These are phyloP conservation scores for Cryptococcus deneoformans DNA, from an alignment of 1,284 basidiomycete species.

Conservation along the genomic window DNA sequence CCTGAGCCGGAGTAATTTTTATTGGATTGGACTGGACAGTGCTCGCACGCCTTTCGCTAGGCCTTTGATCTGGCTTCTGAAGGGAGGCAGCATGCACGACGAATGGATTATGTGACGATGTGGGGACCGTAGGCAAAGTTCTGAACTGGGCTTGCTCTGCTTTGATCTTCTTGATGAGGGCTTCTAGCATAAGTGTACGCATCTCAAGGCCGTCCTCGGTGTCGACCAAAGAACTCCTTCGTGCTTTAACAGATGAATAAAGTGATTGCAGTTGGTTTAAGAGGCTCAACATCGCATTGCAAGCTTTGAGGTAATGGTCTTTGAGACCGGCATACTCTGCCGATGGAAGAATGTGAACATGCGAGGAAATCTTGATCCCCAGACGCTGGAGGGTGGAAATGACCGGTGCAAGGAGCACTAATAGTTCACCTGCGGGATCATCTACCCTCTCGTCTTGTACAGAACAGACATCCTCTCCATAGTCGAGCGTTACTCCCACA, in stretches of 20 bases:
- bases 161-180: conserved; percentile 28
- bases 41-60: neutral
- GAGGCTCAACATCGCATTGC: neutral
- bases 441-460: neutral
- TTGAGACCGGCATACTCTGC: neutral
- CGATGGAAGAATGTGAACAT: neutral
- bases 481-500: neutral
- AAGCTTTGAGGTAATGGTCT: neutral
- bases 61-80: neutral
- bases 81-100: conserved; percentile 18
- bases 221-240: neutral
- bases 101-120: conserved; percentile 19
- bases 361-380: neutral
- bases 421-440: neutral
- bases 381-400: conserved; percentile 4
- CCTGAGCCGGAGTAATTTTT: neutral
- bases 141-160: conserved; percentile 11
- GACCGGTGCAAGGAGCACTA: conserved; percentile 3
- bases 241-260: neutral
- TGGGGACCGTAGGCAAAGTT: neutral
- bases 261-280: neutral
- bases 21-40: conserved; percentile 3
- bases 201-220: conserved; percentile 25
- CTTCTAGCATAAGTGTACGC: conserved; percentile 23
- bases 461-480: neutral